These are phyloP conservation scores for Scutellaria barbata DNA, from an alignment of 257 asterid species.

Conservation along the genomic window DNA sequence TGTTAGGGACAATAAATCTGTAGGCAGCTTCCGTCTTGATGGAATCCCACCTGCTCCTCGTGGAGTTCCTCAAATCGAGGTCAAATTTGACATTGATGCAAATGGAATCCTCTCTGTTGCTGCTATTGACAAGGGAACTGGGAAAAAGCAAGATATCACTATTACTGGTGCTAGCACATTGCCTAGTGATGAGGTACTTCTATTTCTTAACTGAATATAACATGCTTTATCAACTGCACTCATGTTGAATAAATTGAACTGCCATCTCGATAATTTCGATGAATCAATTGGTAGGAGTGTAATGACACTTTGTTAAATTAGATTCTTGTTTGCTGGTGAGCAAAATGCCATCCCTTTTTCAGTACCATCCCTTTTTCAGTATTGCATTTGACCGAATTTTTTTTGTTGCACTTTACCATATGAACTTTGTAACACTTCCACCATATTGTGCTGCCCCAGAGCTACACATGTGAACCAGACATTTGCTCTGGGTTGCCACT, in stretches of 20 bases:
- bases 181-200: conserved; percentile 81
- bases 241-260: no score
- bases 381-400: no score
- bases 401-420: no score
- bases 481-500: no score
- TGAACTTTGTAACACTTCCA: no score
- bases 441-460: no score
- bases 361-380: neutral
- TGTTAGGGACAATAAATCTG: conserved; percentile 94
- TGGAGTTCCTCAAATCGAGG: conserved; percentile 98
- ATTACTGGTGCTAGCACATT: conserved; percentile 98
- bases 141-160: conserved; percentile 96
- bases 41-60: conserved; percentile 99
- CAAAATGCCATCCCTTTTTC: neutral
- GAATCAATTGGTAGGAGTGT: no score
- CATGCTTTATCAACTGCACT: no score
- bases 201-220: neutral
- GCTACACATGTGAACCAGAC: no score
- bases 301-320: neutral
- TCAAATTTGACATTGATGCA: conserved; percentile 95
- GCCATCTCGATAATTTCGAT: no score
- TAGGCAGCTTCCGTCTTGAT: conserved; percentile 98
- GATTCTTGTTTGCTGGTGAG: neutral
- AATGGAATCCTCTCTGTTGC: conserved; percentile 94
- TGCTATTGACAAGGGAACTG: conserved; percentile 93